Conservation (phyloP, 768 basidiomycete species). For the Lactarius quietus region DNA sequence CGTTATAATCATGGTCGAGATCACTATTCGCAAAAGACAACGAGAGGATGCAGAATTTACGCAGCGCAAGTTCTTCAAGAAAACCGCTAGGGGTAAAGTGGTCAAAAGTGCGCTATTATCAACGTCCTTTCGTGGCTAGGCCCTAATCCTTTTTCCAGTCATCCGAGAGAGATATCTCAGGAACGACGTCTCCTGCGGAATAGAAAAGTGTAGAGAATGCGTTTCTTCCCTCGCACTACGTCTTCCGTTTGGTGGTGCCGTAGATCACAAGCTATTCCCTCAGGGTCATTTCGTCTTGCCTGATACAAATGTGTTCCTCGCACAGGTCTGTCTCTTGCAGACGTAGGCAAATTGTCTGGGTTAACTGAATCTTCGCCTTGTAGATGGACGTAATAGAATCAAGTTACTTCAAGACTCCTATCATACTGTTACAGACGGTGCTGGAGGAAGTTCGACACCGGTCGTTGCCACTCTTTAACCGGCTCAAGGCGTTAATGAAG, state of each 20-base stretch:
- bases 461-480: slow-evolving; percentile 88
- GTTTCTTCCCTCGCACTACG: slow-evolving; percentile 36
- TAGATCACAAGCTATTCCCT: slow-evolving; percentile 52
- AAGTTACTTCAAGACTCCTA: slow-evolving; percentile 64
- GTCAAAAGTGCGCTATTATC: slow-evolving; percentile 64
- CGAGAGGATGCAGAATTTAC: slow-evolving; percentile 68
- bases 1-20: slow-evolving; percentile 44
- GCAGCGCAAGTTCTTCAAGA: slow-evolving; percentile 93
- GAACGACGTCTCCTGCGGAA: slow-evolving; percentile 86
- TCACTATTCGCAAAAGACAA: slow-evolving; percentile 71
- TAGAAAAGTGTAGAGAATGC: slow-evolving; percentile 67
- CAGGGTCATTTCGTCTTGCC: slow-evolving; percentile 81
- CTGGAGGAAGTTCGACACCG: slow-evolving; percentile 95
- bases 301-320: slow-evolving; percentile 93
- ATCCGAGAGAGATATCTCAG: slow-evolving; percentile 92
- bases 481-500: slow-evolving; percentile 78
- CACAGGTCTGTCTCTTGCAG: slow-evolving; percentile 54
- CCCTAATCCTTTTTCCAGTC: slow-evolving; percentile 40
- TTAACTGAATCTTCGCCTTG: not conserved
- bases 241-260: slow-evolving; percentile 59
- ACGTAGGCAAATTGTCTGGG: not conserved
- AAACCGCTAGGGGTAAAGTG: slow-evolving; percentile 90
- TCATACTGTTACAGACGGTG: slow-evolving; percentile 92
- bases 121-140: slow-evolving; percentile 2
- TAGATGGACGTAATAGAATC: slow-evolving; percentile 96